Evolutionary conservation across 2,329 filamentous ascomycete genomes (phyloP), one percentile per base, ranked within the genome.

Genomic region (Alternaria panax): DNA sequence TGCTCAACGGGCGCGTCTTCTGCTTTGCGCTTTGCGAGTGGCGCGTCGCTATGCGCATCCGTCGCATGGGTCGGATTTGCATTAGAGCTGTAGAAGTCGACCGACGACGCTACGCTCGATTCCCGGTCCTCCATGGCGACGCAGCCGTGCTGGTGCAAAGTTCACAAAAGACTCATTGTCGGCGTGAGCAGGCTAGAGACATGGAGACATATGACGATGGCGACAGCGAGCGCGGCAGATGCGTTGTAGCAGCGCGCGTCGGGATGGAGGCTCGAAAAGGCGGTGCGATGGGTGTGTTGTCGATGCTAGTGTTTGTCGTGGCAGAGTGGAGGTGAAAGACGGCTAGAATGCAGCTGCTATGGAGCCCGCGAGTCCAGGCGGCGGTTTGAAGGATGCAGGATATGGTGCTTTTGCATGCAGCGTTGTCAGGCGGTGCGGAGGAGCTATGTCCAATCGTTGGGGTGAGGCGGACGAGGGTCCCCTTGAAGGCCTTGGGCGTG

Each of bases 51-150:
- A 1, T 59, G 68, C 46, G 62, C 57, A 24, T 63, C 51, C 46
- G 36, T 22, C n/a, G 67, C 24, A 34, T 34, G 24, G 16, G 68
- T 54, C 32, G 70, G 59, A 54, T 65, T 64, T 43, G 59, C 48
- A 22, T 75, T 73, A 32, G 70, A 68, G 42, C 68, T 70, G 62
- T 78, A 78, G 60, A 78, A 75, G 65, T 78, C 75, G 56, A 74
- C 65, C 32, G 75, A 78, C 48, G 75, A 77, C 46, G 71, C 70
- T 14, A 71, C 64, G 64, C 74, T 75, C 32, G 69, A 72, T 63
- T 74, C 70, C 63, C 73, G 72, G 46, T 72, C 72, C 53, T 68
- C 71, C 74, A 76, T 77, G 67, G 64, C 65, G 62, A 27, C 42
- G 38, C 59, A 57, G 53, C 56, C 57, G 57, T 65, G 54, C 59